Conservation (phyloP, 2,329 filamentous ascomycete species). For the Xylariaceae sp. region DNA sequence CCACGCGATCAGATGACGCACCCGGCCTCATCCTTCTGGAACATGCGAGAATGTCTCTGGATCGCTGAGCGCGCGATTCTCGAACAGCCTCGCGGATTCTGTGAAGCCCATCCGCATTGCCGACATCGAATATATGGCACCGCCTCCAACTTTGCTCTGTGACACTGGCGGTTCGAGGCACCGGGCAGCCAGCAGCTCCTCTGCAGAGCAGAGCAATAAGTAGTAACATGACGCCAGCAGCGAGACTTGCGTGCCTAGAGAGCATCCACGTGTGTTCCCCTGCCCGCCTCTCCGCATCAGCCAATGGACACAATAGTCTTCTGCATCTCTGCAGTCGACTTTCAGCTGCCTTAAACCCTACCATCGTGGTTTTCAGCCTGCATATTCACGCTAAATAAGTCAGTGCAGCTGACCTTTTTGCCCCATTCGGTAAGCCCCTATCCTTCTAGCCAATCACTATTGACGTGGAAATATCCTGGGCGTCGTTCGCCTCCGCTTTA, state of each 20-base stretch:
- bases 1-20: background rate
- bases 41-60: background rate
- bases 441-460: slow-evolving; percentile 22
- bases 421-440: slow-evolving; percentile 24
- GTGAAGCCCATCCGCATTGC: too few relatives aligned
- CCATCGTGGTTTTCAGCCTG: slow-evolving; percentile 27
- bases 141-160: background rate
- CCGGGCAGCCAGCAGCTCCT: too few relatives aligned
- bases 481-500: slow-evolving; percentile 24
- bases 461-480: slow-evolving; percentile 10
- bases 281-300: slow-evolving; percentile 12
- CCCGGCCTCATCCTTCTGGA: background rate
- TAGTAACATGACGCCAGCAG: too few relatives aligned
- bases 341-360: slow-evolving; percentile 27
- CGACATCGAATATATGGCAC: too few relatives aligned
- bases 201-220: too few relatives aligned
- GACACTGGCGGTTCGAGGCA: background rate
- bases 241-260: background rate
- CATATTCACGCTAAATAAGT: slow-evolving; percentile 21
- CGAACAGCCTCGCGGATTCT: too few relatives aligned
- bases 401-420: slow-evolving; percentile 26
- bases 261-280: slow-evolving; percentile 1
- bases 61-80: too few relatives aligned
- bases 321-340: slow-evolving; percentile 23
- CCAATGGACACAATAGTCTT: slow-evolving; percentile 29